Percentiles rank a stretch among this genome's conserved stretches.
phyloP scores from a whole-genome alignment of 2,329 filamentous ascomycete species.

The Acrodontium crateriforme region DNA sequence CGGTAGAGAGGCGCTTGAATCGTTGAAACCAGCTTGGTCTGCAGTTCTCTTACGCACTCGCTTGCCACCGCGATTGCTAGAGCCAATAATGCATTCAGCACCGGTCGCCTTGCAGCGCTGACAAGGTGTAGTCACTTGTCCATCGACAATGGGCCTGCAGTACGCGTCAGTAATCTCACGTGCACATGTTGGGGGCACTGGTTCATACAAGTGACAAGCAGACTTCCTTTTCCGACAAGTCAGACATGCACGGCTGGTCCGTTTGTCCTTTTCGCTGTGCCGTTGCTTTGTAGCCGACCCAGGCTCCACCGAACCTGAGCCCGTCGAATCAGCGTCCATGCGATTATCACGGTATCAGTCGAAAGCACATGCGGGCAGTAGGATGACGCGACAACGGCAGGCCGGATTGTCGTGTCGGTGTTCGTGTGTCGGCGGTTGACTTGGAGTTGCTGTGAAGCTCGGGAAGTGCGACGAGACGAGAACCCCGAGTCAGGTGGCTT shows the following conservation, averaged over 20 bases:
- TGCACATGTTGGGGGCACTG: not conserved
- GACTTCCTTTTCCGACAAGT: conserved; percentile 12
- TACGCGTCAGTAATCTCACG: conserved; percentile 6
- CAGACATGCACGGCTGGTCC: conserved; percentile 12
- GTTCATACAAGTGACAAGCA: conserved; percentile 10
- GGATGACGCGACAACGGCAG: too few species aligned
- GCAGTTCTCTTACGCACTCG: conserved; percentile 40
- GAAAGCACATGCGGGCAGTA: too few species aligned
- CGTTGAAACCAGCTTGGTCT: conserved; percentile 17
- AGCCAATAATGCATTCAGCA: conserved; percentile 45
- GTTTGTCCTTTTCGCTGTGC: conserved; percentile 10
- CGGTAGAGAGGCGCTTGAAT: too few species aligned
- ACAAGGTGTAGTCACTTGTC: conserved; percentile 38
- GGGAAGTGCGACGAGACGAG: too few species aligned
- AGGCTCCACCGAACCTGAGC: too few species aligned
- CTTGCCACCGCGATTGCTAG: conserved; percentile 45
- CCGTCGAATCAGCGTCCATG: too few species aligned
- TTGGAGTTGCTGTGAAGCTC: too few species aligned
- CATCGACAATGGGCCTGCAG: conserved; percentile 30
- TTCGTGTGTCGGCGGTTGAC: too few species aligned
- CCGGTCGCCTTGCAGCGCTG: conserved; percentile 43
- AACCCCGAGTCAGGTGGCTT: too few species aligned
- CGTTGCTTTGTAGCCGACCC: too few species aligned
- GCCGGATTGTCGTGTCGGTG: too few species aligned
- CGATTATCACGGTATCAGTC: too few species aligned